Percentiles rank a stretch among this genome's conserved stretches.
These are phyloP conservation scores for Fusarium verrucosum DNA, from an alignment of 2,329 filamentous ascomycete genomes.

Conservation along the genomic window DNA sequence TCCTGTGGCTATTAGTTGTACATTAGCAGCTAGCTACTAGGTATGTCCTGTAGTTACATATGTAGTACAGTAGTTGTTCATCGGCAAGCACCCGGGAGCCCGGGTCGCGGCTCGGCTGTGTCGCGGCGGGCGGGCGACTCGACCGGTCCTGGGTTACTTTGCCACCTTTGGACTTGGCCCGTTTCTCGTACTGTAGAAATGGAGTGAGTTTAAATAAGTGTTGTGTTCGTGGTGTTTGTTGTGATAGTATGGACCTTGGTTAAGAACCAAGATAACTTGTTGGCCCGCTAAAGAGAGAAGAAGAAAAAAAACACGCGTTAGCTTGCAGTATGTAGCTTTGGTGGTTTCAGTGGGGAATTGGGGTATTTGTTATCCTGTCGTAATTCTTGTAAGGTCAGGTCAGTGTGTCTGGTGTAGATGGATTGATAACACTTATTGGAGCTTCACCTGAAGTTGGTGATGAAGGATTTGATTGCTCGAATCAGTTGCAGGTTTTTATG, in stretches of 20 bases:
- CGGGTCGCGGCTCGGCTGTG: constrained; percentile 36
- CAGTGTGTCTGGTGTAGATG: neutral
- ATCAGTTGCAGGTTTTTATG: neutral
- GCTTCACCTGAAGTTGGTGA: neutral
- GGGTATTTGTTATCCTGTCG: constrained; percentile 9
- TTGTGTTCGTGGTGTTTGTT: constrained; percentile 7
- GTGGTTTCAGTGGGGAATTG: constrained; percentile 14
- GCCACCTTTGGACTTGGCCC: constrained; percentile 21
- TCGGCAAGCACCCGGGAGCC: constrained; percentile 39
- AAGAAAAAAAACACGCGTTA: neutral
- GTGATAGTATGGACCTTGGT: neutral
- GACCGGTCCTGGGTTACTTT: constrained; percentile 32
- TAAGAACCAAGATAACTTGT: constrained; percentile 7
- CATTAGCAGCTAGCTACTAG: too few relatives aligned
- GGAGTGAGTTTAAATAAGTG: constrained; percentile 13
- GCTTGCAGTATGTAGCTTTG: constrained; percentile 4
- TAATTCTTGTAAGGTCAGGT: neutral
- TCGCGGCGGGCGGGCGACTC: constrained; percentile 33
- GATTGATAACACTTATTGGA: neutral
- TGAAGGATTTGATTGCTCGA: neutral
- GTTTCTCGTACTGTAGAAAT: constrained; percentile 12
- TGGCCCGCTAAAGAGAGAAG: neutral
- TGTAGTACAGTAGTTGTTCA: constrained; percentile 4
- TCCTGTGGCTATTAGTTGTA: constrained; percentile 1
- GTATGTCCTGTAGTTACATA: too few relatives aligned